Conservation (phyloP, 192 early-diverging fungal genomes). For the Phlyctochytrium bullatum region DNA sequence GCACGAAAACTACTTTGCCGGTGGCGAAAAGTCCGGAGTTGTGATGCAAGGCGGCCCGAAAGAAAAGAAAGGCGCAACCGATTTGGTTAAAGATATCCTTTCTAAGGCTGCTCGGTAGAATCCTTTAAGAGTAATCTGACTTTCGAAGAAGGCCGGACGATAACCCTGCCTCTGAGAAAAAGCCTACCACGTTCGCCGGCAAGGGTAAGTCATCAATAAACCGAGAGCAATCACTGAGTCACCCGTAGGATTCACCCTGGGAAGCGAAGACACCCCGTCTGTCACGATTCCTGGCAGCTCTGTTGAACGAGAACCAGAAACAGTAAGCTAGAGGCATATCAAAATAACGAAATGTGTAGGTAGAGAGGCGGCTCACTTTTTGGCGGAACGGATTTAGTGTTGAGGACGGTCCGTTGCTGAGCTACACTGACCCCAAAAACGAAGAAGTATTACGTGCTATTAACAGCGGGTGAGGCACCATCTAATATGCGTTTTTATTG, state of each 20-base stretch:
- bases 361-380: conserved; percentile 82
- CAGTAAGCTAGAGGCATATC: too few relatives aligned
- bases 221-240: not conserved
- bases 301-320: conserved; percentile 17
- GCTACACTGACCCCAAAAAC: conserved; percentile 85
- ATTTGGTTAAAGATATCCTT: conserved; percentile 73
- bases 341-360: too few relatives aligned
- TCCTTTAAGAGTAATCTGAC: too few relatives aligned
- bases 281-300: conserved; percentile 5
- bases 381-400: conserved; percentile 96
- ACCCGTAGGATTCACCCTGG: conserved; percentile 34
- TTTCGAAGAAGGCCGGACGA: too few relatives aligned
- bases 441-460: conserved; percentile 82
- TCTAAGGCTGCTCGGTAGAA: too few relatives aligned
- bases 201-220: too few relatives aligned
- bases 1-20: conserved; percentile 71
- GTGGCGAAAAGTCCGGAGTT: conserved; percentile 93
- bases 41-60: conserved; percentile 40
- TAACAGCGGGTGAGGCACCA: conserved; percentile 70
- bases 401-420: conserved; percentile 85
- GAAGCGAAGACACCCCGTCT: not conserved
- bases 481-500: not conserved
- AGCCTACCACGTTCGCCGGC: too few relatives aligned
- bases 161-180: too few relatives aligned
- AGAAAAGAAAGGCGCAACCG: conserved; percentile 37